Evolutionary conservation across 1,284 basidiomycete species (phyloP), one percentile per base, ranked within the genome.

Genomic region (Kwoniella shivajii): DNA sequence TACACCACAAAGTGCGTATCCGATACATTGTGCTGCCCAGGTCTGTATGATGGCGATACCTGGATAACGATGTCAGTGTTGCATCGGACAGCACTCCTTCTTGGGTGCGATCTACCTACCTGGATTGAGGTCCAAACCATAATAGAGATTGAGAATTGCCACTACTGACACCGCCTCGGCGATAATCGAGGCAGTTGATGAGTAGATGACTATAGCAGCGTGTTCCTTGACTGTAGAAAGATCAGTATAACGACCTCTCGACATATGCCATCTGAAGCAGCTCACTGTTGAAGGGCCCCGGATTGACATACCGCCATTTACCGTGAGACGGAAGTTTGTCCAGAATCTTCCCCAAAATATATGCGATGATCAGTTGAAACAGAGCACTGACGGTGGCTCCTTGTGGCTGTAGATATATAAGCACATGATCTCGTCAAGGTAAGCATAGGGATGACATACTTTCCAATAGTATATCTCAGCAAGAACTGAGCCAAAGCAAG

Each of bases 131-230:
- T 74, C 82, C 54, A 85, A 81, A 61, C 84, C 79, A 61, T 88
- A 87, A 72, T 83, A 84, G 11, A 84, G 70, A 62, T 83, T 81
- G 44, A 88, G 81, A 0, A 86, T 85, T 0, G 86, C 85, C 44
- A 88, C 81, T 36, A 89, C 80, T 55, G 85, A 83, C 45, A 86
- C 86, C 1, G 82, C 87, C 39, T 86, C 80, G 0, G 87, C 86
- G 0, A 84, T 83, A 5, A 82, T 82, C 2, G 84, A 82, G 0
- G 86, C 85, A 4, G 87, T 85, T 34, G 84, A 84, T 1, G 86
- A 72, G 84, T 88, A 86, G 63, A 88, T 86, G 20, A 86, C 81
- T 36, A 87, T 84, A 27, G 83, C 83, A 0, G 84, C 83, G 70
- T 86, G 84, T 65, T 87, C 83, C 56, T 82, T 82, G 61, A 57